Evolutionary conservation across 257 asterid species (phyloP).

Genomic region (Anisodus acutangulus): DNA sequence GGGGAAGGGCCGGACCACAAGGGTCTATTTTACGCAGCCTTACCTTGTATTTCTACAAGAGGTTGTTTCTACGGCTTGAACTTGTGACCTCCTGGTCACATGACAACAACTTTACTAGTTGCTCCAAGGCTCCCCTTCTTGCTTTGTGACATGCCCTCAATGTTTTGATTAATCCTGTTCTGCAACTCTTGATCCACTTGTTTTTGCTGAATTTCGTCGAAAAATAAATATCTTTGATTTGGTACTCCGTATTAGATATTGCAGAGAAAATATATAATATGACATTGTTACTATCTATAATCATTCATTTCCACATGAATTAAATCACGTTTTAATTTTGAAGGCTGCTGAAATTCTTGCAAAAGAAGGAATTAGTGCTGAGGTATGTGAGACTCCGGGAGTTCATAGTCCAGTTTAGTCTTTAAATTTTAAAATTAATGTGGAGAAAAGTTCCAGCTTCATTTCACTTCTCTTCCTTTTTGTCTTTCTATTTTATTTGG

Average conservation of each 20-base stretch:
- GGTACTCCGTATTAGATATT: background rate
- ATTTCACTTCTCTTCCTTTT: background rate
- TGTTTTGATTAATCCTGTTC: constrained; percentile 24
- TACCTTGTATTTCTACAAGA: no score
- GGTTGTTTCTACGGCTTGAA: no score
- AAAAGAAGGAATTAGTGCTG: constrained; percentile 80
- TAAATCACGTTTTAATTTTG: constrained; percentile 12
- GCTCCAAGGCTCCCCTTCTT: background rate
- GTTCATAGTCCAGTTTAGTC: background rate
- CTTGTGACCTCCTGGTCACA: no score
- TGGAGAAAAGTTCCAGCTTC: background rate
- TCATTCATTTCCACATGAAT: background rate
- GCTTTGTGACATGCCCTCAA: background rate
- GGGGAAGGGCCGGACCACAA: no score
- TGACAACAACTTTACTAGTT: no score
- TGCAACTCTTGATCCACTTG: constrained; percentile 3
- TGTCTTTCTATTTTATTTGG: background rate
- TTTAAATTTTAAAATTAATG: background rate
- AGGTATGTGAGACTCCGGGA: constrained; percentile 48
- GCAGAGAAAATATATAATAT: background rate
- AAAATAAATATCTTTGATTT: constrained; percentile 20
- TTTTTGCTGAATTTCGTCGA: constrained; percentile 14
- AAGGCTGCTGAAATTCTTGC: constrained; percentile 89
- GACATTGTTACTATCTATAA: background rate
- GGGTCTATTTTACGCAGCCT: no score